Conservation (phyloP, 1,284 basidiomycete genomes). For the Cryptococcus sp. region DNA sequence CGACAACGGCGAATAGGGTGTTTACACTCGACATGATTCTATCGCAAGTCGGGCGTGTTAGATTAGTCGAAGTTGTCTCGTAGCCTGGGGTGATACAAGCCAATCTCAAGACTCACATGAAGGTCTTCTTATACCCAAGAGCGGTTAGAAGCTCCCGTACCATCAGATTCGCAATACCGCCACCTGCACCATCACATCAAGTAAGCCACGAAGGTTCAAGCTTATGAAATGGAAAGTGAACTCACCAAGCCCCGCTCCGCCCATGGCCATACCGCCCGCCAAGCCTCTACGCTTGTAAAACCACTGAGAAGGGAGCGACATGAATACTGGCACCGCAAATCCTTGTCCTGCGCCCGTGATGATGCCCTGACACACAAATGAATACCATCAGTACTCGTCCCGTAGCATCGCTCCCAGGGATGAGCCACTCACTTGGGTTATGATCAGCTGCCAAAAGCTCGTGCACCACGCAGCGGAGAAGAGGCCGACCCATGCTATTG, state of each 20-base stretch:
- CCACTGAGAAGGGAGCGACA: constrained; percentile 47
- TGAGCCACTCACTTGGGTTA: constrained; percentile 26
- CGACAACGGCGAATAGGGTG: constrained; percentile 21
- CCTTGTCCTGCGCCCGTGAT: constrained; percentile 38
- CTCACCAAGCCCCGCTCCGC: constrained; percentile 40
- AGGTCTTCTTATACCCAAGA: constrained; percentile 33
- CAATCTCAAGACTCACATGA: constrained; percentile 30
- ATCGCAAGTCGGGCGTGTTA: background rate
- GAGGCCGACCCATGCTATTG: constrained; percentile 32
- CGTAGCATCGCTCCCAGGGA: background rate
- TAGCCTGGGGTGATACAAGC: background rate
- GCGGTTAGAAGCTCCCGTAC: constrained; percentile 29
- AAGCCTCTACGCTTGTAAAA: constrained; percentile 41
- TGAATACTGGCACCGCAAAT: constrained; percentile 39
- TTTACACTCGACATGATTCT: constrained; percentile 45
- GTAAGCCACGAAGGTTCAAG: background rate
- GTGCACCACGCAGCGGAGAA: constrained; percentile 30
- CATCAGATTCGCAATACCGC: constrained; percentile 28
- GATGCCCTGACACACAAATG: constrained; percentile 20
- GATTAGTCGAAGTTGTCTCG: background rate
- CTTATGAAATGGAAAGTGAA: background rate
- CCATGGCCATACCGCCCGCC: constrained; percentile 40
- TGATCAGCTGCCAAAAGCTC: constrained; percentile 29
- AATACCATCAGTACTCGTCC: background rate
- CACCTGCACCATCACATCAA: constrained; percentile 15